These are phyloP conservation scores for Clavulina sp. DNA, from an alignment of 768 basidiomycete species.

Conservation along the genomic window DNA sequence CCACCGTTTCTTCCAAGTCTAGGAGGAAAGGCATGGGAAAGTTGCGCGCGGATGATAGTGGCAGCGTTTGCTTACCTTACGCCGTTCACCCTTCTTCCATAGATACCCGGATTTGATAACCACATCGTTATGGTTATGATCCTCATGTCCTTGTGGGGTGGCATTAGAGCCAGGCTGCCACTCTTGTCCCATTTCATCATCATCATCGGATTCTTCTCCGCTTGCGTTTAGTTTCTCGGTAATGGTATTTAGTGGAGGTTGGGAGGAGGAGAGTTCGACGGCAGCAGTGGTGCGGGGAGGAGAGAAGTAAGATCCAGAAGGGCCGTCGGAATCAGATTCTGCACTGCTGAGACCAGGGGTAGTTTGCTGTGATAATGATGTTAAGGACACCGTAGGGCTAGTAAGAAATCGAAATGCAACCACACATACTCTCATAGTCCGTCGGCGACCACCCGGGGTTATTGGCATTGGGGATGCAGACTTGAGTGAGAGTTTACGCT, in stretches of 20 bases:
- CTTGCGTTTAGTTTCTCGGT: slow-evolving; percentile 54
- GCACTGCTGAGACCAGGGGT: slow-evolving; percentile 40
- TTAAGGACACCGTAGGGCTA: slow-evolving; percentile 5
- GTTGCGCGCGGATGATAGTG: background rate
- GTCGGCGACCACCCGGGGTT: background rate
- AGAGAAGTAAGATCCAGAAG: slow-evolving; percentile 18
- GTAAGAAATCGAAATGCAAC: background rate
- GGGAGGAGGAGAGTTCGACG: slow-evolving; percentile 17
- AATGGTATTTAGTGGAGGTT: slow-evolving; percentile 53
- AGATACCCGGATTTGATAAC: slow-evolving; percentile 86
- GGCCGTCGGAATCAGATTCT: slow-evolving; percentile 68
- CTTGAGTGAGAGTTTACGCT: slow-evolving; percentile 48
- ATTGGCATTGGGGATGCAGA: slow-evolving; percentile 2
- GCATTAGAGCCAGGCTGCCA: slow-evolving; percentile 25
- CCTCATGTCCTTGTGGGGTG: no score
- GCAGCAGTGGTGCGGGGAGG: slow-evolving; percentile 19
- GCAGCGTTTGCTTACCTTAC: slow-evolving; percentile 49
- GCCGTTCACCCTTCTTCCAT: slow-evolving; percentile 92
- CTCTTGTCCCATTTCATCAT: slow-evolving; percentile 34
- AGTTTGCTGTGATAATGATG: slow-evolving; percentile 15
- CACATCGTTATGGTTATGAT: slow-evolving; percentile 22
- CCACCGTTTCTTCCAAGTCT: slow-evolving; percentile 99
- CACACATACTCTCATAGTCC: slow-evolving; percentile 1
- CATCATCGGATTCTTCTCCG: slow-evolving; percentile 56
- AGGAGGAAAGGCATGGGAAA: slow-evolving; percentile 6